Evolutionary conservation across 1,284 basidiomycete species (phyloP), one percentile per base, ranked within the genome.

Genomic region (Fomitiporia mediterranea): DNA sequence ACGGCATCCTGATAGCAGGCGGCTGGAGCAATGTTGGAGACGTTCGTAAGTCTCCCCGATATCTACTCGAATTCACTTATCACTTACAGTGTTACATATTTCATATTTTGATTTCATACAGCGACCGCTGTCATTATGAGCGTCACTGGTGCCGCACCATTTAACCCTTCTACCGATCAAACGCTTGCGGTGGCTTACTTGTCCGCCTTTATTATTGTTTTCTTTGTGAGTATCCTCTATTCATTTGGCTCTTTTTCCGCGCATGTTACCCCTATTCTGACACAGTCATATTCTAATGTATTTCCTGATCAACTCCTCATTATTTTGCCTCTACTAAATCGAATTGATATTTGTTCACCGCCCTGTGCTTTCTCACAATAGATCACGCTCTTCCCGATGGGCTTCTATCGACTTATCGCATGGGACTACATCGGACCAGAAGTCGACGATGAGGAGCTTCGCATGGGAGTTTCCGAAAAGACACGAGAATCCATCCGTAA

Each of bases 131-230:
- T 84, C 1, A 69, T 81, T 9, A 76, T 82, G 70, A 80, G 78
- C 30, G 70, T 85, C 39, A 81, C 76, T 0, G 76, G 72, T 4
- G 58, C 72, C 1, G 67, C 76, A 0, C 83, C 83, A 0, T 86
- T 85, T 65, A 72, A 78, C 50, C 75, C 77, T 0, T 61, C 66
- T 9, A 64, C 69, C 0, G 82, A 84, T 60, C 70, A 78, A 50
- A 76, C 76, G 34, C 63, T 91, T n/a, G 76, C 82, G 0, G 75
- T 88, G 27, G 83, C 86, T 0, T 89, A 87, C 64, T 75, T 86
- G 3, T 72, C 72, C 1, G 69, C 66, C 3, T 74, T 77, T 56
- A 66, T 72, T 2, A 67, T 82, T 17, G 67, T 81, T 0, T 78
- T 73, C 63, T 69, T 71, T 60, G 73, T 77, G 57, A 58, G 74